Percentiles rank a stretch among this genome's conserved stretches.
Conservation (phyloP, 345 rosid genomes). For the Lumnitzera racemosa region DNA sequence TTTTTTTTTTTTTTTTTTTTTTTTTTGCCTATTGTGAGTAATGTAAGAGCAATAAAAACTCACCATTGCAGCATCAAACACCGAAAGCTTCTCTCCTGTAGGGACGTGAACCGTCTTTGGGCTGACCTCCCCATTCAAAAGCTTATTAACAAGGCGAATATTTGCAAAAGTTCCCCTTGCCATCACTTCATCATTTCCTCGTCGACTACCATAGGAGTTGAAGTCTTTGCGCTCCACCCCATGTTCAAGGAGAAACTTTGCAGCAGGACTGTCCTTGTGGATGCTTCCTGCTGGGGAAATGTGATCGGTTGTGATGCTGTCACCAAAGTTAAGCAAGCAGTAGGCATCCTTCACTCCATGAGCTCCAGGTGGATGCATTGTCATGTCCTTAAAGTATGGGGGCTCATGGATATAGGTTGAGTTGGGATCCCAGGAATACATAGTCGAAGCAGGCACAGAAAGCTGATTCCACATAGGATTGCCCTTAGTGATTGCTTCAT, state of each 20-base stretch:
- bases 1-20: too few relatives aligned
- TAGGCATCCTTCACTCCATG: slow-evolving; percentile 89
- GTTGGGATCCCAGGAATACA: slow-evolving; percentile 78
- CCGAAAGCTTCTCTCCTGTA: slow-evolving; percentile 86
- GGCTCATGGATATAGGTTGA: slow-evolving; percentile 99
- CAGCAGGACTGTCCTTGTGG: slow-evolving; percentile 95
- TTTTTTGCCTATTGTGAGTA: too few relatives aligned
- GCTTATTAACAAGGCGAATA: slow-evolving; percentile 91
- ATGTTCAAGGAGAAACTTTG: slow-evolving; percentile 66
- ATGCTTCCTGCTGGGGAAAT: slow-evolving; percentile 99
- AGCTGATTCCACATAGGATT: slow-evolving; percentile 92
- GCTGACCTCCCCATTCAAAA: slow-evolving; percentile 94
- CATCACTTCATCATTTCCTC: slow-evolving; percentile 96
- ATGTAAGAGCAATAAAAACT: slow-evolving; percentile 14
- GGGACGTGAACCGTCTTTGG: slow-evolving; percentile 92
- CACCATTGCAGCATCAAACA: slow-evolving; percentile 88
- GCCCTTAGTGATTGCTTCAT: slow-evolving; percentile 90
- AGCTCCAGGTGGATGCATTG: slow-evolving; percentile 86
- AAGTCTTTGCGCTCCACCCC: slow-evolving; percentile 82
- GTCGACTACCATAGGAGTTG: slow-evolving; percentile 98
- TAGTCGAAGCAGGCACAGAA: slow-evolving; percentile 45
- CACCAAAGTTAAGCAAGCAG: slow-evolving; percentile 91
- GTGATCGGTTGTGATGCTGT: slow-evolving; percentile 98
- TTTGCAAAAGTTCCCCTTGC: slow-evolving; percentile 98
- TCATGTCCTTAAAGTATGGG: slow-evolving; percentile 91